Conservation (phyloP, 495 filamentous ascomycete genomes). For the Penicillium riverlandense region DNA sequence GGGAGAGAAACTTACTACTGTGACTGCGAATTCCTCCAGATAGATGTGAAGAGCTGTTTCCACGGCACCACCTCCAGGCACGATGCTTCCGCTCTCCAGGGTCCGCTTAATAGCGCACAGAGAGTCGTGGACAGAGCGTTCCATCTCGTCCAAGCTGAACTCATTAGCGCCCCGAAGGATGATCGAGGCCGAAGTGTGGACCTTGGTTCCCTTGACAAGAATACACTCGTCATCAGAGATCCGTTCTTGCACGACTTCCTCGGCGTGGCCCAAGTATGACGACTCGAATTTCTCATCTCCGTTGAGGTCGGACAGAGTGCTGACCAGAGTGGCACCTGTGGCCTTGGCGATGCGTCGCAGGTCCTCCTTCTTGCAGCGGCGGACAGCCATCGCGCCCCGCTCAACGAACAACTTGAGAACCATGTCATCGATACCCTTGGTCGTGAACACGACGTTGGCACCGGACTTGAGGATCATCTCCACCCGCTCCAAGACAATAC, state of each 20-base stretch:
- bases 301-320: slow-evolving; percentile 90
- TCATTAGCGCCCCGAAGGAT: slow-evolving; percentile 95
- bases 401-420: slow-evolving; percentile 92
- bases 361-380: slow-evolving; percentile 98
- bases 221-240: slow-evolving; percentile 99
- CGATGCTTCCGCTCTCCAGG: slow-evolving; percentile 91
- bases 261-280: slow-evolving; percentile 79
- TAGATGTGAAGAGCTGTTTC: slow-evolving; percentile 99
- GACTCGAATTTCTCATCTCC: slow-evolving; percentile 95
- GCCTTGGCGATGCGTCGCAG: slow-evolving; percentile 92
- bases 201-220: slow-evolving; percentile 90
- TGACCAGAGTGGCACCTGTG: slow-evolving; percentile 86
- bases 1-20: slow-evolving; percentile 54
- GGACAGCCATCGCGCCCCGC: slow-evolving; percentile 90
- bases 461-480: slow-evolving; percentile 98
- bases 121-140: slow-evolving; percentile 95
- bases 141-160: slow-evolving; percentile 98
- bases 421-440: slow-evolving; percentile 97
- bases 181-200: slow-evolving; percentile 88
- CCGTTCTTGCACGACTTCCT: slow-evolving; percentile 92
- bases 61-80: slow-evolving; percentile 92
- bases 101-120: slow-evolving; percentile 95
- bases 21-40: slow-evolving; percentile 98
- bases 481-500: slow-evolving; percentile 88
- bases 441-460: slow-evolving; percentile 93